Percentiles rank a stretch among this genome's conserved stretches.
These are phyloP conservation scores for Penicillium paneum DNA, from an alignment of 2,329 filamentous ascomycete genomes.

Conservation along the genomic window DNA sequence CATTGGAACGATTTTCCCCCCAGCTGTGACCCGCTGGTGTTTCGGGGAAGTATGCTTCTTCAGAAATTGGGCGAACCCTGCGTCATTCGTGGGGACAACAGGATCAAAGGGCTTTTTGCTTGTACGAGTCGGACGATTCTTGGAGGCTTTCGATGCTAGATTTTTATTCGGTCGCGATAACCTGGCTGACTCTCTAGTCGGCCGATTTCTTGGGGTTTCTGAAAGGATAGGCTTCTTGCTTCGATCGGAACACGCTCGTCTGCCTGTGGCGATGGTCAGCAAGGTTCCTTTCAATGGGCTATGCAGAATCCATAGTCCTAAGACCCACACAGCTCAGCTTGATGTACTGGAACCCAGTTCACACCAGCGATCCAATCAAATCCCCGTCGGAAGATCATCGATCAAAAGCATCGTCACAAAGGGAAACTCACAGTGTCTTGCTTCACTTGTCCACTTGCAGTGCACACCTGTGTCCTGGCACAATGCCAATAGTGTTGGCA, in stretches of 20 bases:
- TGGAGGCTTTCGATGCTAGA: not conserved
- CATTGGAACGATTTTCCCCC: conserved; percentile 50
- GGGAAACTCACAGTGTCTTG: conserved; percentile 30
- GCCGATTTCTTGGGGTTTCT: conserved; percentile 2
- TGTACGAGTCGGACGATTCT: not conserved
- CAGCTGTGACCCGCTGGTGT: conserved; percentile 49
- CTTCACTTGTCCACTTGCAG: conserved; percentile 26
- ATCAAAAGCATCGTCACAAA: not conserved
- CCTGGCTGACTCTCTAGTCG: conserved; percentile 25
- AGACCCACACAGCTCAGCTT: not conserved
- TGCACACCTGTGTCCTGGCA: conserved; percentile 28
- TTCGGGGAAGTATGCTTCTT: conserved; percentile 49
- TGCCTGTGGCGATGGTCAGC: conserved; percentile 15
- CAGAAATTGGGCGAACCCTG: conserved; percentile 47
- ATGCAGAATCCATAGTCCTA: not conserved
- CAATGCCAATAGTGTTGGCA: conserved; percentile 38
- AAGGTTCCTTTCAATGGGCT: not conserved
- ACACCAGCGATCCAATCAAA: not conserved
- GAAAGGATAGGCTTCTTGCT: conserved; percentile 3
- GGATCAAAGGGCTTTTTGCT: not conserved
- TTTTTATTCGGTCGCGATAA: conserved; percentile 12
- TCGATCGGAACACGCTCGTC: not conserved
- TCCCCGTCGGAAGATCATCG: not conserved
- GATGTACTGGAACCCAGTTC: not conserved
- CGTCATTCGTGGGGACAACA: conserved; percentile 29